Percentiles rank a stretch among this genome's conserved stretches.
These are phyloP conservation scores for Russula foetens DNA, from an alignment of 768 basidiomycete species.

Conservation along the genomic window DNA sequence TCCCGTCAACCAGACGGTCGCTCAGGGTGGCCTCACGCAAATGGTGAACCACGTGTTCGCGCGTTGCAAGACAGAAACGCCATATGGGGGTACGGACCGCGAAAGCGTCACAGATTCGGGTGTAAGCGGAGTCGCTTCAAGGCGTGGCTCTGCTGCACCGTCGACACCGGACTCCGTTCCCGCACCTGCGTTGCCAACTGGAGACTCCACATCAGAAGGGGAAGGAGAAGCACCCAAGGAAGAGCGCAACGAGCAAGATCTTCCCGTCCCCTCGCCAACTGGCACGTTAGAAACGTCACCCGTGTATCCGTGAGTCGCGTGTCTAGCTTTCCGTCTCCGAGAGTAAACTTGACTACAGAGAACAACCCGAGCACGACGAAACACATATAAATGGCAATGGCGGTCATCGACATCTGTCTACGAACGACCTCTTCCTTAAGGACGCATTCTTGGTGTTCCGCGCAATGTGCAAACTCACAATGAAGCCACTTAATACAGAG, in stretches of 20 bases:
- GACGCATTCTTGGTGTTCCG: slow-evolving; percentile 98
- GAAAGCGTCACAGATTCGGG: slow-evolving; percentile 8
- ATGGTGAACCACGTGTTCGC: slow-evolving; percentile 97
- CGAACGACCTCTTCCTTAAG: slow-evolving; percentile 90
- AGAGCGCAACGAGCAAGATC: background rate
- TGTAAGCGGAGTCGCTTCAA: slow-evolving; percentile 8
- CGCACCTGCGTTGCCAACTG: slow-evolving; percentile 9
- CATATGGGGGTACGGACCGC: slow-evolving; percentile 7
- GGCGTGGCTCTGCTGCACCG: slow-evolving; percentile 7
- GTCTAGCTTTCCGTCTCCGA: too few species aligned
- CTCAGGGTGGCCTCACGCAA: slow-evolving; percentile 94
- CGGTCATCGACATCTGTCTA: slow-evolving; percentile 43
- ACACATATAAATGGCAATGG: slow-evolving; percentile 17
- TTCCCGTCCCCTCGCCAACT: background rate
- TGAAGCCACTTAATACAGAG: slow-evolving; percentile 93
- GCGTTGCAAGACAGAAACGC: slow-evolving; percentile 47
- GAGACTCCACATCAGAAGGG: background rate
- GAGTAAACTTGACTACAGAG: slow-evolving; percentile 1
- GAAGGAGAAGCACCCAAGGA: slow-evolving; percentile 1
- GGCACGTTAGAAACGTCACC: background rate
- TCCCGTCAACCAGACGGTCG: slow-evolving; percentile 93
- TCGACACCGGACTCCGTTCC: slow-evolving; percentile 18
- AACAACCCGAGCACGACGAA: background rate
- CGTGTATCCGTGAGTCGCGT: slow-evolving; percentile 2
- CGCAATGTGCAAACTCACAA: slow-evolving; percentile 93